These are phyloP conservation scores for Colletotrichum sp. DNA, from an alignment of 2,329 filamentous ascomycete species.

Conservation along the genomic window DNA sequence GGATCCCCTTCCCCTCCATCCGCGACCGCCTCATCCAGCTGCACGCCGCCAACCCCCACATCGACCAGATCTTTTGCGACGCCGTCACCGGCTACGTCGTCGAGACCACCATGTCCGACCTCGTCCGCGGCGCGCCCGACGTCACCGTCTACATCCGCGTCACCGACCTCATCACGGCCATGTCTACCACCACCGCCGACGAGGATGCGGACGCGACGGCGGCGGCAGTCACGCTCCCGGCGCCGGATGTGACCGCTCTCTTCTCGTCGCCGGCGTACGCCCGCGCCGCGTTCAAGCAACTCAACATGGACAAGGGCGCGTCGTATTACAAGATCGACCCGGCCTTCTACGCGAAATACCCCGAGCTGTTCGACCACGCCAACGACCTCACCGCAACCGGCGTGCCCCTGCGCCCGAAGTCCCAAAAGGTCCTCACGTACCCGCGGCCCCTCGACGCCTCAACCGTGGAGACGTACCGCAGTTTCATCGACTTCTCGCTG, in stretches of 20 bases:
- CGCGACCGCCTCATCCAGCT: conserved; percentile 32
- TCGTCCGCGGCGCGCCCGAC: conserved; percentile 28
- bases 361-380: conserved; percentile 30
- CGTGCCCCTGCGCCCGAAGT: conserved; percentile 27
- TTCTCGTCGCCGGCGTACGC: conserved; percentile 29
- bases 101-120: conserved; percentile 31
- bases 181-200: neutral
- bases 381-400: conserved; percentile 30
- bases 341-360: conserved; percentile 35
- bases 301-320: conserved; percentile 36
- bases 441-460: conserved; percentile 29
- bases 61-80: conserved; percentile 37
- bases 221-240: conserved; percentile 24
- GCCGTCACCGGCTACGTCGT: conserved; percentile 36
- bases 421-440: conserved; percentile 31
- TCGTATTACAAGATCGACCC: conserved; percentile 37
- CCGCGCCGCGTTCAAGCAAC: conserved; percentile 27
- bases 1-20: conserved; percentile 32
- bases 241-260: conserved; percentile 25
- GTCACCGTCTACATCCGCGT: conserved; percentile 33
- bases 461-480: conserved; percentile 34
- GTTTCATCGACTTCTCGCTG: conserved; percentile 36
- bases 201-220: neutral
- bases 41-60: conserved; percentile 33
- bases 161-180: conserved; percentile 32